Evolutionary conservation across 805 yeast species (phyloP), one percentile per base, ranked within the genome.

Genomic region (Dipodascus geniculatus): DNA sequence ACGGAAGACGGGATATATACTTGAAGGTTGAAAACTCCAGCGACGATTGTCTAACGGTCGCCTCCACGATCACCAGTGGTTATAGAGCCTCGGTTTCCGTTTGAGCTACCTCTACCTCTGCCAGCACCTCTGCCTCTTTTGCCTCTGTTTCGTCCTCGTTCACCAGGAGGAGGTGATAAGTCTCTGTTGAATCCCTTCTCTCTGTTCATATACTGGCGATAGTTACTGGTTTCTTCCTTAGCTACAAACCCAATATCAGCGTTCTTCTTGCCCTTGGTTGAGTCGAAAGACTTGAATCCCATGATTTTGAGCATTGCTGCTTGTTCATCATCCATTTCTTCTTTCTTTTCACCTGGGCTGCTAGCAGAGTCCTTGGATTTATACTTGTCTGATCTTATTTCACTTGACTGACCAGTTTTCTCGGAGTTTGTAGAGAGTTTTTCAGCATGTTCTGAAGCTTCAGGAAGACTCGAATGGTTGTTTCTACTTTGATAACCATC

Each of bases 161-260:
- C 31, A 47, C 31, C 49, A 23, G 61, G 63, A 22, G 60, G 56
- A 4, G 73, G 73, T 2, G 74, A 70, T 49, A 72, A 61, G 3
- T 69, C 67, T 42, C 74, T 55, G 53, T 71, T 72, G 57, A 70
- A 71, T 1, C 75, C 75, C 47, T 67, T 68, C 23, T 42, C 56
- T 23, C 74, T 61, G 59, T 71, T 73, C 75, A 71, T 72, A 53
- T 73, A 73, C 62, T 72, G 76, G 31, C 76, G 57, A 58, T 66
- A 72, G 44, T 64, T 67, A 1, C 70, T 56, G n/a, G 62, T 60
- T 55, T 61, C 61, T 22, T 63, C 61, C 14, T 62, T 63, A 1
- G 61, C 58, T 2, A 73, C 74, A 1, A 69, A 73, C 2, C 67
- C 60, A 6, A 58, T 58, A 51, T 68, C 66, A 2, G 69, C 53